Base-by-base conservation (phyloP, 352 stramenopile genomes). In the Phytophthora multivora region DNA sequence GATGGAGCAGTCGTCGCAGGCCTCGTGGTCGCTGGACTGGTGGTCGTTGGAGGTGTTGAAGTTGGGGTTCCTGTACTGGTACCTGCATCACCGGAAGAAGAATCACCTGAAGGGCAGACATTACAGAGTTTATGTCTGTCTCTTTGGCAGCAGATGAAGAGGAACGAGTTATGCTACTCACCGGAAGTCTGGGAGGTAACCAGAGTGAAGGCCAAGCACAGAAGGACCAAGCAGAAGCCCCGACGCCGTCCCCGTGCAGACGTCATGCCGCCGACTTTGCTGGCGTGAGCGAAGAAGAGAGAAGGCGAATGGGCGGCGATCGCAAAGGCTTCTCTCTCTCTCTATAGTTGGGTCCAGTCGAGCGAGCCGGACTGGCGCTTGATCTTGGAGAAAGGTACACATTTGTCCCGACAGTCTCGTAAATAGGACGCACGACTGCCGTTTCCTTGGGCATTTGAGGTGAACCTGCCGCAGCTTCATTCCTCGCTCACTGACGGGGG, bases 311-410 rank as follows among this genome's bases (percentile, higher is more conserved):
- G 31, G 11, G 51, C 12, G 11, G 43, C 15, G 43, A 51, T 51
- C 26, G 4, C 10, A 33, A 12, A 13, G 3, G 16, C 46, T 30
- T 38, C 38, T 38, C 38, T 19, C 8, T 52, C 48, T 16, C 48
- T 55, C 36, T 54, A 40, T 52, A 41, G 46, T 45, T 57, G 50
- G 36, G 13, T 42, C 36, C 35, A 57, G 50, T 51, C n/a, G 47
- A 40, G 10, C 11, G 30, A 52, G 42, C 46, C 30, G 30, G 46
- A 52, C 30, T 7, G 26, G 39, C 19, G 28, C 15, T 30, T 19
- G 35, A 18, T 15, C 12, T 13, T 36, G 9, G 30, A 19, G 8
- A 40, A 40, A 43, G 50, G 51, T 59, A 48, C 49, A 40, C 35
- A 6, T 16, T n/a, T 39, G 15, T 6, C 33, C 15, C 5, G 33